phyloP scores from a whole-genome alignment of 2,329 filamentous ascomycete genomes.

The Pseudogymnoascus sp. region DNA sequence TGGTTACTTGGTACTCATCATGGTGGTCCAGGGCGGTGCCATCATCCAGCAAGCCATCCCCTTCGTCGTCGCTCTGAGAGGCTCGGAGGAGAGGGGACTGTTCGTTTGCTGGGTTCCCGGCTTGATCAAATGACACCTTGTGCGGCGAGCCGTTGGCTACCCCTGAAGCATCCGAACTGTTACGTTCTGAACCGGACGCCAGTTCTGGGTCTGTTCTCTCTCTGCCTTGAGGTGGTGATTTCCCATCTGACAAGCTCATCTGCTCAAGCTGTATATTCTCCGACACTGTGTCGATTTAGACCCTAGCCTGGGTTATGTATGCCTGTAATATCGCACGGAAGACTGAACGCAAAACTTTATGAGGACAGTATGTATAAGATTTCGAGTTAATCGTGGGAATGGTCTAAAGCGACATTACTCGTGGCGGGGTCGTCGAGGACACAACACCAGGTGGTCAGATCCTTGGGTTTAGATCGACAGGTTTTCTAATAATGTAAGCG shows the following conservation, averaged over 20 bases:
- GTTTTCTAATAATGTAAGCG: neutral
- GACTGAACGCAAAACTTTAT: neutral
- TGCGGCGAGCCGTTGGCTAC: slow-evolving; percentile 17
- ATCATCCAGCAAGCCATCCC: slow-evolving; percentile 33
- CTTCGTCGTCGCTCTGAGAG: slow-evolving; percentile 29
- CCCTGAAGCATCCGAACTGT: slow-evolving; percentile 11
- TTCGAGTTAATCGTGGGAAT: neutral
- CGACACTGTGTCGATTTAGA: neutral
- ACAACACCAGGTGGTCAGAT: neutral
- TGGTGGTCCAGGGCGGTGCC: slow-evolving; percentile 35
- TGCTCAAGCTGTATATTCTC: slow-evolving; percentile 2
- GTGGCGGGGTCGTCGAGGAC: slow-evolving; percentile 2
- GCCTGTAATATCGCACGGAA: neutral
- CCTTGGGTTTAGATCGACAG: neutral
- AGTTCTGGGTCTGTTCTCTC: slow-evolving; percentile 11
- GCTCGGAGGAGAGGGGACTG: slow-evolving; percentile 46
- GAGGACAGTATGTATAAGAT: neutral
- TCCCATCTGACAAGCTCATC: slow-evolving; percentile 18
- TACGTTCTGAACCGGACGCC: neutral
- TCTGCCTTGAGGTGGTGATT: slow-evolving; percentile 12
- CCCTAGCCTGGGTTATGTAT: neutral
- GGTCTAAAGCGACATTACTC: slow-evolving; percentile 1
- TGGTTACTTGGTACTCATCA: slow-evolving; percentile 56
- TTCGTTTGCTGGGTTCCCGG: slow-evolving; percentile 35
- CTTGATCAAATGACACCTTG: slow-evolving; percentile 19